Base-by-base conservation (phyloP, 2,329 filamentous ascomycete genomes). In the Trichophyton verrucosum region DNA sequence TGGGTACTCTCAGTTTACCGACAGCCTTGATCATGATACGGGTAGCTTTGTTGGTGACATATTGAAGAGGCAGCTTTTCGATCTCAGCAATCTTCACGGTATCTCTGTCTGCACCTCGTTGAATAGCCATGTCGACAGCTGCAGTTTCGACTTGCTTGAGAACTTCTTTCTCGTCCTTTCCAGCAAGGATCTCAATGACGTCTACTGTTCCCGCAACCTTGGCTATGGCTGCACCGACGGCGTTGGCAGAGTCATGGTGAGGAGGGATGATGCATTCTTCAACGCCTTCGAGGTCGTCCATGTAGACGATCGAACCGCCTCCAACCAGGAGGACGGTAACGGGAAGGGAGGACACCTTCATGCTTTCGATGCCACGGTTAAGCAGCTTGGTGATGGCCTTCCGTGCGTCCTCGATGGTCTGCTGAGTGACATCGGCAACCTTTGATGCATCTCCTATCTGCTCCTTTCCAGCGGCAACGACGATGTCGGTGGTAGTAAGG, bases 401-500 rank as follows among this genome's bases (percentile, higher is more conserved):
- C 6, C 66, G 66, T n/a, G 69, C 69, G 38, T 64, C 63, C 1
- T 49, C 42, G 20, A 71, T 64, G 2, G 67, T 53, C 2, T 64
- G 53, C 17, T 56, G 47, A n/a, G 66, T 33, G 36, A 71, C 61
- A 59, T 62, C 30, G 7, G 60, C 62, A 13, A 66, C 67, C 47
- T 63, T 67, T 1, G 64, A 63, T 3, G 55, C 27, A 53, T 70
- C 65, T 15, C 71, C 71, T 47, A 69, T 66, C 7, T 64, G 59
- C 8, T 58, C 57, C 22, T 72, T 58, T 1, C 68, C 70, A 3
- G 71, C 70, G 9, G 71, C 72, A 33, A 75, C 76, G 11, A 78
- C 74, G 22, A 78, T 74, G 68, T 87, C 84, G 0, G 84, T 87
- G 0, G 84, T 75, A 0, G 85, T 88, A 1, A 81, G 70, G 0